These are phyloP conservation scores for Microdochium trichocladiopsis DNA, from an alignment of 2,329 filamentous ascomycete genomes.

Conservation along the genomic window DNA sequence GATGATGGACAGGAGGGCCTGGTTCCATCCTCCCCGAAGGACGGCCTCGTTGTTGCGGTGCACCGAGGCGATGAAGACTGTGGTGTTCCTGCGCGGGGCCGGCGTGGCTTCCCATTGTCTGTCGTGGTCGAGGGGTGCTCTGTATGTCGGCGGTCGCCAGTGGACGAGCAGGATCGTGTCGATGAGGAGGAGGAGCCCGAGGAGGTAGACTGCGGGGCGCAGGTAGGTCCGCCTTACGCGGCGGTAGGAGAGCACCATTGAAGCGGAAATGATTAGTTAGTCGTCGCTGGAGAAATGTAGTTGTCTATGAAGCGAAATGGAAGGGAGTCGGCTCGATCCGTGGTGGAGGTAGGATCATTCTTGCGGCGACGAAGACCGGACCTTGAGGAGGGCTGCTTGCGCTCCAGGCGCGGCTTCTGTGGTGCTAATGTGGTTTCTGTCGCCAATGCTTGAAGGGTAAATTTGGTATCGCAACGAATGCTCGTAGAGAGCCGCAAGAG, in stretches of 20 bases:
- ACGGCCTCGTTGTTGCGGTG: conserved; percentile 61
- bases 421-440: not conserved
- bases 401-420: not conserved
- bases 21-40: conserved; percentile 52
- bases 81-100: conserved; percentile 15
- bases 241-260: conserved; percentile 27
- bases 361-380: not conserved
- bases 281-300: conserved; percentile 1
- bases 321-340: not conserved
- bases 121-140: conserved; percentile 12
- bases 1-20: conserved; percentile 48
- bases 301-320: conserved; percentile 3
- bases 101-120: conserved; percentile 8
- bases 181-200: conserved; percentile 23
- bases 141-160: conserved; percentile 20
- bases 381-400: not conserved
- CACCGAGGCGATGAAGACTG: conserved; percentile 58
- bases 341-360: not conserved
- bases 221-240: conserved; percentile 25
- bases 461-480: too few species aligned
- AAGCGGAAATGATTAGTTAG: conserved; percentile 1
- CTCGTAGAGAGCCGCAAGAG: too few species aligned
- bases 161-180: conserved; percentile 23
- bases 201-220: conserved; percentile 21
- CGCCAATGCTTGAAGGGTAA: too few species aligned